These are phyloP conservation scores for Skeletonema costatum DNA, from an alignment of 108 stramenopile genomes.

Conservation along the genomic window DNA sequence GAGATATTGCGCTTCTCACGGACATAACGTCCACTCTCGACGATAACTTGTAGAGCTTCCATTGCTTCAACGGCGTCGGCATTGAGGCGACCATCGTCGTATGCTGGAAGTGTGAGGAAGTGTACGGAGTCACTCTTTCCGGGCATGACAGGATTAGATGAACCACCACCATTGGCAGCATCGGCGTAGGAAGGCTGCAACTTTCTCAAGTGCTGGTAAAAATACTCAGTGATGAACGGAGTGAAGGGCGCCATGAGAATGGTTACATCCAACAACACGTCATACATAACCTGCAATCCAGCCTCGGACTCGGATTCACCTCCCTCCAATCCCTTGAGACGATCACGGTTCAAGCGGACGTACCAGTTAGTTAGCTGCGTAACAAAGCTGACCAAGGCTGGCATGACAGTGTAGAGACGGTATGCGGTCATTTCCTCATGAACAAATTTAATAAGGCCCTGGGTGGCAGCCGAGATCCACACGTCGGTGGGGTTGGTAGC, in stretches of 20 bases:
- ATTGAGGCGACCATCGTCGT: constrained; percentile 87
- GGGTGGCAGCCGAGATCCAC: constrained; percentile 98
- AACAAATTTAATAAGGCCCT: constrained; percentile 96
- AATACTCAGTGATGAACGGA: constrained; percentile 98
- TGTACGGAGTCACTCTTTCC: constrained; percentile 97
- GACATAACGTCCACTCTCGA: constrained; percentile 92
- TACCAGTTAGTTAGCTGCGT: constrained; percentile 99
- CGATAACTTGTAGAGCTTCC: constrained; percentile 89
- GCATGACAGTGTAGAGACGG: constrained; percentile 98
- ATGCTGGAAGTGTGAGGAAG: constrained; percentile 86
- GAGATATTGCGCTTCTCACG: constrained; percentile 93
- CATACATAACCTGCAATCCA: constrained; percentile 96
- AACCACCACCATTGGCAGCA: constrained; percentile 59
- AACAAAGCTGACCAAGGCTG: constrained; percentile 94
- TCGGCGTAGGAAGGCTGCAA: constrained; percentile 87
- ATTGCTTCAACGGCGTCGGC: constrained; percentile 88
- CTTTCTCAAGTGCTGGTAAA: constrained; percentile 96
- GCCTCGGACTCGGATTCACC: constrained; percentile 77
- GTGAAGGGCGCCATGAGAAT: constrained; percentile 99
- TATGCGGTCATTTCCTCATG: constrained; percentile 98
- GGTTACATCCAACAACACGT: constrained; percentile 93
- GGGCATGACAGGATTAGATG: constrained; percentile 79
- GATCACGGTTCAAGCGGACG: constrained; percentile 97
- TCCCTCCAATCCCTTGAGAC: constrained; percentile 96
- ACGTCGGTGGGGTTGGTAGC: constrained; percentile 96